Evolutionary conservation across 805 yeast species (phyloP).

Genomic region (Candida coquimbonensis): DNA sequence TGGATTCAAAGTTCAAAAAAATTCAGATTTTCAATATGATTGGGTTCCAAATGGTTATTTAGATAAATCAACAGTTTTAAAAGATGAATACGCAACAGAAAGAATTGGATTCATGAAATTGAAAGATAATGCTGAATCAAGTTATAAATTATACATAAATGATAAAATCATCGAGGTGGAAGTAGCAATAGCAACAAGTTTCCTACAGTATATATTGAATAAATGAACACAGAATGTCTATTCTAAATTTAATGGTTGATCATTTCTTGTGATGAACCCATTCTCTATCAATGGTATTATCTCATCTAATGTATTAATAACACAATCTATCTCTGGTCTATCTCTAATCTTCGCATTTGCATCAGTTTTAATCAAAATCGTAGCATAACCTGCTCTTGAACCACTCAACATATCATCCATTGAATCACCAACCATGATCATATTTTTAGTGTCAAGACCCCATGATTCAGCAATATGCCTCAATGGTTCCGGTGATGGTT

Average conservation of each 20-base stretch:
- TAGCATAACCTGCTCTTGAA: conserved; percentile 50
- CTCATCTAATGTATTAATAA: conserved; percentile 27
- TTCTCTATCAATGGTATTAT: conserved; percentile 28
- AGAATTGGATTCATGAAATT: conserved; percentile 10
- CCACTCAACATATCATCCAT: conserved; percentile 65
- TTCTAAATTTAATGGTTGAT: not conserved
- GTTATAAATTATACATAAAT: conserved; percentile 8
- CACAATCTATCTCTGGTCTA: conserved; percentile 23
- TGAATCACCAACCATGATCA: conserved; percentile 72
- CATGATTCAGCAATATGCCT: conserved; percentile 46
- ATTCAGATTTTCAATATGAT: conserved; percentile 7
- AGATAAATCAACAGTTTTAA: conserved; percentile 8
- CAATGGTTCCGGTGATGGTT: conserved; percentile 61
- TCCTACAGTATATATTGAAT: conserved; percentile 9
- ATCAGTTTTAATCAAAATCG: conserved; percentile 46
- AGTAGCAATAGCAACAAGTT: conserved; percentile 10
- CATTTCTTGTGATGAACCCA: conserved; percentile 25
- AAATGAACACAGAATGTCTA: not conserved
- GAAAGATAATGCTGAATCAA: not conserved
- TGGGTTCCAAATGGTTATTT: conserved; percentile 19
- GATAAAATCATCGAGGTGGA: conserved; percentile 9
- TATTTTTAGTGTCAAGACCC: conserved; percentile 36
- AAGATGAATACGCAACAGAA: conserved; percentile 7
- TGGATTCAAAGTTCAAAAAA: conserved; percentile 4
- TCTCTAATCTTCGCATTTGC: conserved; percentile 40